These are phyloP conservation scores for Plectosphaerella plurivora DNA, from an alignment of 2,329 filamentous ascomycete species.

Conservation along the genomic window DNA sequence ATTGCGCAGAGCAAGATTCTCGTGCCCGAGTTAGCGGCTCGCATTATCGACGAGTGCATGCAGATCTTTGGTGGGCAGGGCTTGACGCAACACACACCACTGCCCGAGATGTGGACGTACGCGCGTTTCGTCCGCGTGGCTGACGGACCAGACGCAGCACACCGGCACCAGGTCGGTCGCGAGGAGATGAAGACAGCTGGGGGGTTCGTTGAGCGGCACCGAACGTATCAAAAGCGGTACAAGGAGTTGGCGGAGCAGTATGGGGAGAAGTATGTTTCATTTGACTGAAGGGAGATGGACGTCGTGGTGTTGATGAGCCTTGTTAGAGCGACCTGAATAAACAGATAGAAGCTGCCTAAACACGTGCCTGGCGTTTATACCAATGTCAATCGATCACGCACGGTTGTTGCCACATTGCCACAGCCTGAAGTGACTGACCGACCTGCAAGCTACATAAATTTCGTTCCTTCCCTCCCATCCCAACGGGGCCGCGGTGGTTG, in stretches of 20 bases:
- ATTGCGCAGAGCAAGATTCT: slow-evolving; percentile 97
- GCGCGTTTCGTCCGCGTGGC: slow-evolving; percentile 80
- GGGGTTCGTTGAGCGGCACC: slow-evolving; percentile 56
- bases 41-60: slow-evolving; percentile 91
- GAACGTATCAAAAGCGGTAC: slow-evolving; percentile 59
- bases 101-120: slow-evolving; percentile 79
- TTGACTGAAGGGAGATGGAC: slow-evolving; percentile 4
- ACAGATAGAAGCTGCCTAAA: no score
- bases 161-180: slow-evolving; percentile 72
- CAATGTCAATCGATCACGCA: no score
- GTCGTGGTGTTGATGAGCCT: no score
- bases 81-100: slow-evolving; percentile 91
- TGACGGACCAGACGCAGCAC: slow-evolving; percentile 95
- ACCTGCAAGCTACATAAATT: no score
- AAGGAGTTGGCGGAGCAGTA: slow-evolving; percentile 62
- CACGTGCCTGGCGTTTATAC: no score
- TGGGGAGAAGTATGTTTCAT: slow-evolving; percentile 29
- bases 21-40: slow-evolving; percentile 74
- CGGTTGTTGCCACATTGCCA: no score
- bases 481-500: no score
- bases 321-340: no score
- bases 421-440: no score
- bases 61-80: slow-evolving; percentile 90
- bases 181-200: slow-evolving; percentile 71
- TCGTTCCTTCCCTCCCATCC: no score